Percentiles rank a stretch among this genome's conserved stretches.
These are phyloP conservation scores for Bipolaris bicolor DNA, from an alignment of 2,329 filamentous ascomycete genomes.

Conservation along the genomic window DNA sequence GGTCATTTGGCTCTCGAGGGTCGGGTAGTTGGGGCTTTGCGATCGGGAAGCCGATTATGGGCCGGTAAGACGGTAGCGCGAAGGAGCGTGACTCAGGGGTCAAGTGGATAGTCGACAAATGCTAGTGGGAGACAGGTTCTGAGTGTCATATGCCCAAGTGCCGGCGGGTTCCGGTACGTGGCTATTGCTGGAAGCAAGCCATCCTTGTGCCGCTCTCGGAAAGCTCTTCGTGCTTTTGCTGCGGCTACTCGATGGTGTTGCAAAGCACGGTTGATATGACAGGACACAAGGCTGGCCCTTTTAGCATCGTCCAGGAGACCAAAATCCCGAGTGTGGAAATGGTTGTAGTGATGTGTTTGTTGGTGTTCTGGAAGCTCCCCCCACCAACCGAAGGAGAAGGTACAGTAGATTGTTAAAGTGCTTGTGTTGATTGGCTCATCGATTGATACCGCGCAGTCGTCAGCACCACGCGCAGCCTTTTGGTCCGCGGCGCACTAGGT, in stretches of 20 bases:
- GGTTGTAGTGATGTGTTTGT: neutral
- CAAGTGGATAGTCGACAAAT: slow-evolving; percentile 6
- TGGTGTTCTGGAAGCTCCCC: neutral
- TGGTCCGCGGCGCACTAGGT: slow-evolving; percentile 9
- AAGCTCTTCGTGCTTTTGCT: neutral
- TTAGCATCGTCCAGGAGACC: neutral
- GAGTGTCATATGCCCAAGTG: slow-evolving; percentile 15
- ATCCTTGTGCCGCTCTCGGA: neutral
- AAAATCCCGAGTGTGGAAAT: neutral
- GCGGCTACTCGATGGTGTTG: neutral
- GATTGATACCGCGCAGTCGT: slow-evolving; percentile 14
- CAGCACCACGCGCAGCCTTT: slow-evolving; percentile 18
- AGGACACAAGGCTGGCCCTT: neutral
- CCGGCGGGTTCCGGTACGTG: slow-evolving; percentile 7
- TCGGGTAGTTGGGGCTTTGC: neutral
- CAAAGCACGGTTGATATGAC: neutral
- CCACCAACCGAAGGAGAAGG: neutral
- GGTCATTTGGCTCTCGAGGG: neutral
- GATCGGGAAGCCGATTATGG: slow-evolving; percentile 6
- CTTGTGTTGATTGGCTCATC: slow-evolving; percentile 10
- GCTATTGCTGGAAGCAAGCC: neutral
- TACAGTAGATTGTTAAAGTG: slow-evolving; percentile 11
- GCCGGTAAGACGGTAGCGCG: neutral
- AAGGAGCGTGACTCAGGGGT: slow-evolving; percentile 1
- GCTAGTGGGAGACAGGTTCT: slow-evolving; percentile 11